Conservation (phyloP, 345 rosid species). For the Sisymbrium altissimum region DNA sequence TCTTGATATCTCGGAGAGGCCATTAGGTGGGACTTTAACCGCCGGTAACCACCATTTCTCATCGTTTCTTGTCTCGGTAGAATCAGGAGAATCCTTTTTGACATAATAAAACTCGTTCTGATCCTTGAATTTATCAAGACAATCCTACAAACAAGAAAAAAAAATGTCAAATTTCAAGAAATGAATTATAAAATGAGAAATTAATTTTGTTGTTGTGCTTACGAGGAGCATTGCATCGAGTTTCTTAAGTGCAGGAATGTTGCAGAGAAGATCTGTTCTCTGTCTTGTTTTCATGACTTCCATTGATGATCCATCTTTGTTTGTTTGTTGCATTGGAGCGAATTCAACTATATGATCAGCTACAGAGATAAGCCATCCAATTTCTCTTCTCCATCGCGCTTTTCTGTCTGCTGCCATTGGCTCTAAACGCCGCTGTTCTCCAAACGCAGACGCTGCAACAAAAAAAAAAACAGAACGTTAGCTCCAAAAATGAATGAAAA, state of each 20-base stretch:
- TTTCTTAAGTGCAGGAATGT: conserved; percentile 89
- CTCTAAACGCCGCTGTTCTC: conserved; percentile 49
- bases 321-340: conserved; percentile 58
- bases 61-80: conserved; percentile 54
- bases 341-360: conserved; percentile 70
- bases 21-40: conserved; percentile 66
- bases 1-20: conserved; percentile 62
- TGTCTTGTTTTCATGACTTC: conserved; percentile 86
- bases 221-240: conserved; percentile 94
- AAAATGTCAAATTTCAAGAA: neutral
- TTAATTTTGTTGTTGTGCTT: conserved; percentile 33
- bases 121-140: conserved; percentile 75
- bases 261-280: conserved; percentile 79
- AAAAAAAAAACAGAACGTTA: neutral
- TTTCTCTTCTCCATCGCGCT: conserved; percentile 61
- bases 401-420: conserved; percentile 62
- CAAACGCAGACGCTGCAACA: conserved; percentile 43
- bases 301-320: conserved; percentile 53
- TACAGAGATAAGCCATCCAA: conserved; percentile 67
- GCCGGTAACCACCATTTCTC: conserved; percentile 96
- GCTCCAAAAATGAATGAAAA: neutral
- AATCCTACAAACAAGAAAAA: conserved; percentile 44
- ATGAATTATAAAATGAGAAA: neutral
- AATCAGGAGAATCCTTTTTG: conserved; percentile 62
- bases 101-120: conserved; percentile 66